Conservation (phyloP, 2,329 filamentous ascomycete genomes). For the Colletotrichum australisinense region DNA sequence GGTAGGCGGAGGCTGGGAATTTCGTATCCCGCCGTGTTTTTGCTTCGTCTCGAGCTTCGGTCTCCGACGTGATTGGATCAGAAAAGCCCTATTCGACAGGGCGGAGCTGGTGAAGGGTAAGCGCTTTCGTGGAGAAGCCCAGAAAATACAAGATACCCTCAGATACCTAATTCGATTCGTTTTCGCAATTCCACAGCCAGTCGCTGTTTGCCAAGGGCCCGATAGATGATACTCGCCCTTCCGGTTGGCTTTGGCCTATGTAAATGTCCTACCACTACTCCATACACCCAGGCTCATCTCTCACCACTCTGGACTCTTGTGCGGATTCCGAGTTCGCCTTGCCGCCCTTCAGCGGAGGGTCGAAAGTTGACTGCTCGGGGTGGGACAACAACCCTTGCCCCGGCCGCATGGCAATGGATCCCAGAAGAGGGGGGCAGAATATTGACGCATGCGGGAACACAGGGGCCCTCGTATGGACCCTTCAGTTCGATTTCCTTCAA, state of each 20-base stretch:
- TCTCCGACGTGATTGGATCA: conserved; percentile 1
- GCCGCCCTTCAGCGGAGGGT: conserved; percentile 8
- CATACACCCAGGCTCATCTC: too few species aligned
- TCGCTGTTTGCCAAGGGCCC: background rate
- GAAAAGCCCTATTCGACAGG: background rate
- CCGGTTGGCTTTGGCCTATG: background rate
- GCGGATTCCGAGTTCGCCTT: background rate
- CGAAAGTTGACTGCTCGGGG: background rate
- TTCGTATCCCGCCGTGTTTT: background rate
- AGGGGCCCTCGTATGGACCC: conserved; percentile 23
- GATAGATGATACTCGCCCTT: background rate
- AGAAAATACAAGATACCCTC: background rate
- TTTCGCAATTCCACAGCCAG: background rate
- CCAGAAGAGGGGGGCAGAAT: conserved; percentile 4
- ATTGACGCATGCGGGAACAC: conserved; percentile 26
- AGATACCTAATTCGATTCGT: background rate
- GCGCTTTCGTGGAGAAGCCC: conserved; percentile 10
- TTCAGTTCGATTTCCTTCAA: conserved; percentile 7
- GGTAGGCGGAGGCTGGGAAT: background rate
- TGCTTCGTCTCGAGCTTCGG: background rate
- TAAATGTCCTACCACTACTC: too few species aligned
- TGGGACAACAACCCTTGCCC: conserved; percentile 1
- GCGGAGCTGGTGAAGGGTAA: background rate
- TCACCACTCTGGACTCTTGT: background rate
- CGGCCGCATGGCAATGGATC: conserved; percentile 9